Percentiles rank a stretch among this genome's conserved stretches.
Evolutionary conservation across 2,329 filamentous ascomycete species (phyloP).

Genomic region (Neofusicoccum kwambonambiense): DNA sequence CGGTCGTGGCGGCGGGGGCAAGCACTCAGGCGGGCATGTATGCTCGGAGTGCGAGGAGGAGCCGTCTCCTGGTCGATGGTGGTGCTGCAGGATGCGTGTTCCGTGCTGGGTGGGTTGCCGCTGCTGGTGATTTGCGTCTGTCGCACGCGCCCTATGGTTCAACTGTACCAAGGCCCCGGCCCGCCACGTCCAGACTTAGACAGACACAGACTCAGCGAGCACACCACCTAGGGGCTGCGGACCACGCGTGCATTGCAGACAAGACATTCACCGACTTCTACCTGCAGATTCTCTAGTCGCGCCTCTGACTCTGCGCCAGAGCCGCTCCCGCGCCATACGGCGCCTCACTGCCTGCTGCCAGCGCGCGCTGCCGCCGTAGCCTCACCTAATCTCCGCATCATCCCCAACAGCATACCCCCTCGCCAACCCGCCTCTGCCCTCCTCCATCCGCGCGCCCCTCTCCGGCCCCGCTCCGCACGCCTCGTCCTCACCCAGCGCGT

Average conservation of each 20-base stretch:
- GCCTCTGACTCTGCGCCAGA: neutral
- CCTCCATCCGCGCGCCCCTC: slow-evolving; percentile 68
- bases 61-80: slow-evolving; percentile 4
- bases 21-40: slow-evolving; percentile 5
- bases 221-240: neutral
- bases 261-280: slow-evolving; percentile 6
- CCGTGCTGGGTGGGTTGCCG: neutral
- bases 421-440: slow-evolving; percentile 84
- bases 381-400: slow-evolving; percentile 27
- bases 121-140: neutral
- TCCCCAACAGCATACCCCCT: slow-evolving; percentile 81
- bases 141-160: slow-evolving; percentile 13
- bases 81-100: slow-evolving; percentile 12
- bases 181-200: neutral
- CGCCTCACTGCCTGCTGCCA: neutral
- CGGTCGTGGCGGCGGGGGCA: slow-evolving; percentile 2
- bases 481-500: slow-evolving; percentile 58
- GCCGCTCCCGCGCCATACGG: neutral
- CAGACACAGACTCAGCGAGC: neutral
- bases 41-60: neutral
- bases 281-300: neutral
- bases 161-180: neutral
- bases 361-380: neutral
- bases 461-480: slow-evolving; percentile 52
- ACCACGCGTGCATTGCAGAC: neutral